A percentile compares a stretch with the other conserved stretches of the same genome.
phyloP scores from a whole-genome alignment of 176 grass and related monocot genomes.

The Zea mays region DNA sequence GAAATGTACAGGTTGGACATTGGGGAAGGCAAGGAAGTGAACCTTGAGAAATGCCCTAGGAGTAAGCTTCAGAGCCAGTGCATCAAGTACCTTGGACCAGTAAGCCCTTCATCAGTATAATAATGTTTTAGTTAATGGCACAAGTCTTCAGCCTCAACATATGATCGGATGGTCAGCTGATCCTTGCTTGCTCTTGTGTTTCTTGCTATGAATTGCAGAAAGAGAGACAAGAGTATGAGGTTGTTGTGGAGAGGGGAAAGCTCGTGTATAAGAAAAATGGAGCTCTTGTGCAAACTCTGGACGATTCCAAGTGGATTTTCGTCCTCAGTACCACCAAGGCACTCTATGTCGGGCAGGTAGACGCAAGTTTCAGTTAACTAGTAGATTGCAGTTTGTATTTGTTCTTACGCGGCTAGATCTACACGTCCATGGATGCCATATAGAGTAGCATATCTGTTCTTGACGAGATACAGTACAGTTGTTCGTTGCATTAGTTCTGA shows the following conservation, averaged over 20 bases:
- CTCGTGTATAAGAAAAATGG: slow-evolving; percentile 63
- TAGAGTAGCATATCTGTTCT: not conserved
- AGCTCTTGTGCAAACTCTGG: slow-evolving; percentile 54
- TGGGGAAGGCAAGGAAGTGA: slow-evolving; percentile 94
- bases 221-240: slow-evolving; percentile 84
- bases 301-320: slow-evolving; percentile 92
- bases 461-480: not conserved
- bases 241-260: slow-evolving; percentile 60
- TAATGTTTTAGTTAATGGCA: not conserved
- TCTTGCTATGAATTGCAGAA: slow-evolving; percentile 55
- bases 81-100: slow-evolving; percentile 89
- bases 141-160: not conserved
- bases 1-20: slow-evolving; percentile 75
- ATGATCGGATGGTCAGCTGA: slow-evolving; percentile 12
- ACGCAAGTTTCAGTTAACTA: slow-evolving; percentile 21
- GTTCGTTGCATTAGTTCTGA: slow-evolving; percentile 25
- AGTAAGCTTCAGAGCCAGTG: slow-evolving; percentile 83
- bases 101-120: slow-evolving; percentile 39
- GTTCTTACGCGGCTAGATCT: not conserved
- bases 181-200: slow-evolving; percentile 17
- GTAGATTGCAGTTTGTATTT: not conserved
- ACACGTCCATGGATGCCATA: not conserved
- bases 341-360: slow-evolving; percentile 87
- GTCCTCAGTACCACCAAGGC: slow-evolving; percentile 72
- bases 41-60: slow-evolving; percentile 81